Percentiles rank a stretch among this genome's conserved stretches.
Evolutionary conservation across 148 eudicot species (phyloP).

Genomic region (Rhododendron ferrugineum): DNA sequence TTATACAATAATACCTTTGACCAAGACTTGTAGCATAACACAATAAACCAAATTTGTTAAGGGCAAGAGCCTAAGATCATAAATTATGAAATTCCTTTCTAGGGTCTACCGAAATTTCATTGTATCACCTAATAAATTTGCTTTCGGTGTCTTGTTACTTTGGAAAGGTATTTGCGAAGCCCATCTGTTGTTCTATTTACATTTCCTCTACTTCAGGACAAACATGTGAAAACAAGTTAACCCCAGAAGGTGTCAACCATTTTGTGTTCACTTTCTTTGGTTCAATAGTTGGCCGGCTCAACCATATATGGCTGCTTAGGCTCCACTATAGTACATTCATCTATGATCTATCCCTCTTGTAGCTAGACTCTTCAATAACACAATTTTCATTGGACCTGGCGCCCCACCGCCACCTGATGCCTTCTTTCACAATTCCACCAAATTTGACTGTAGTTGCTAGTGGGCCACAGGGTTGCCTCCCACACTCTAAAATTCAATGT

Average conservation of each 20-base stretch:
- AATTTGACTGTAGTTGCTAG: neutral
- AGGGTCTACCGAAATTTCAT: neutral
- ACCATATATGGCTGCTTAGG: neutral
- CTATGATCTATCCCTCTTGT: neutral
- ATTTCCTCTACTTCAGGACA: neutral
- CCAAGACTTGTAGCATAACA: neutral
- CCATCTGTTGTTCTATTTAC: neutral
- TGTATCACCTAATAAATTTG: neutral
- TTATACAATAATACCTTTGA: neutral
- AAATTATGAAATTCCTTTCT: neutral
- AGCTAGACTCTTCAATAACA: neutral
- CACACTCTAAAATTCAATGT: neutral
- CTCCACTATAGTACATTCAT: neutral
- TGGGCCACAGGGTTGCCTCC: neutral
- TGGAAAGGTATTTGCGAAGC: neutral
- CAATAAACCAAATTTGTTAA: neutral
- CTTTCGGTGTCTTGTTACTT: neutral
- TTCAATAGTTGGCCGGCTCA: neutral
- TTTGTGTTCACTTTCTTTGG: neutral
- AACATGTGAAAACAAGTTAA: neutral
- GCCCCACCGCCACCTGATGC: neutral
- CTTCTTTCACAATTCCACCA: neutral
- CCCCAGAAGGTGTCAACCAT: neutral
- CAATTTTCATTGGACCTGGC: neutral
- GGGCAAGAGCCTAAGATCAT: neutral